Evolutionary conservation across 495 filamentous ascomycete species (phyloP), one percentile per base, ranked within the genome.

Genomic region (Xylaria palmicola): DNA sequence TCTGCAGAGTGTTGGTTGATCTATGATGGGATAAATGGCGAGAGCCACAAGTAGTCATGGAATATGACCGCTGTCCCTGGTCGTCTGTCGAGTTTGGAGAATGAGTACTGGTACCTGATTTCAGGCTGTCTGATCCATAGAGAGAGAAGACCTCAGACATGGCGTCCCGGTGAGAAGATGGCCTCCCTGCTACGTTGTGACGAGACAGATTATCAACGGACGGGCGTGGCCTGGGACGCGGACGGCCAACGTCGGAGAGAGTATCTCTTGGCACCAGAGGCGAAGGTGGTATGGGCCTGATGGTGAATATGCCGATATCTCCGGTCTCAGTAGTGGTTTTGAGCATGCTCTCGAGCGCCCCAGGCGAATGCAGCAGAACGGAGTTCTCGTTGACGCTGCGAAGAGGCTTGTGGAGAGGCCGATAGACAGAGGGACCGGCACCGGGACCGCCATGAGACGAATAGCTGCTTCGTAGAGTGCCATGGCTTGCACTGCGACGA

Each of bases 311-410:
- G 7, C 84, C 86, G 49, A 90, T 83, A 55, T 89, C 85, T 15
- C 87, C 88, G 1, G 84, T 83, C 71, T 90, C 88, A 0, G 87
- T 90, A 0, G 81, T 86, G 8, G 82, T 89, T 68, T 81, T 88
- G 41, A 90, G 80, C 87, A 90, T 89, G 68, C 83, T 82, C 62
- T 82, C 76, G 22, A 80, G 56, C 6, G 79, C 76, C 0, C 74
- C 78, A n/a, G 75, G 79, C 0, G 77, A 79, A 32, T 68, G 65
- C 10, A 79, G 61, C 45, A 77, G 64, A 19, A 72, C 69, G 0
- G 64, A 52, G 40, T 74, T 74, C 48, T 75, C 72, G 22, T 75
- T 74, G 9, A 74, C 65, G 43, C 65, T 73, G 37, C 73, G 70
- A 12, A 78, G 72, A 4, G 75, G 73, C 36, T 74, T 71, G 29